Evolutionary conservation across 2,329 filamentous ascomycete species (phyloP).

Genomic region (Onygena corvina): DNA sequence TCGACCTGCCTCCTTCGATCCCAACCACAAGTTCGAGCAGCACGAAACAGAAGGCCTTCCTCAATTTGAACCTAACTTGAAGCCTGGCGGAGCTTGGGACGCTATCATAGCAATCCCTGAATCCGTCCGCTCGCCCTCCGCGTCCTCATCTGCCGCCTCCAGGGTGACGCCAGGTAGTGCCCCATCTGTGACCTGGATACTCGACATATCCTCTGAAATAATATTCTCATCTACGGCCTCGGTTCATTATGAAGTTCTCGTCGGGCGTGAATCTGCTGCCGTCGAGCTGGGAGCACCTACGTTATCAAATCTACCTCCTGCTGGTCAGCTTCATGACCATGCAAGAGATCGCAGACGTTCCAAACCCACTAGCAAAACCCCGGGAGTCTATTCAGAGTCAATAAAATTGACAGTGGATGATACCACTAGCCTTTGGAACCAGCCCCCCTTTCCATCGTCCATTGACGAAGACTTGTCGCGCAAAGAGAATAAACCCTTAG

Average conservation of each 20-base stretch:
- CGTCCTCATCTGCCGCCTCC: constrained; percentile 33
- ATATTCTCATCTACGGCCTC: constrained; percentile 82
- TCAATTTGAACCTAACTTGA: constrained; percentile 91
- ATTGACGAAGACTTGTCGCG: constrained; percentile 32
- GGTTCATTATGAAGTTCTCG: constrained; percentile 74
- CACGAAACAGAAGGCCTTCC: constrained; percentile 63
- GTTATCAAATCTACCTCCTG: constrained; percentile 42
- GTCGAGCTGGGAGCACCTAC: constrained; percentile 53
- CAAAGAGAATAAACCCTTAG: constrained; percentile 16
- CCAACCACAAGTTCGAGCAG: constrained; percentile 63
- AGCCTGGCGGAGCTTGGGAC: constrained; percentile 79
- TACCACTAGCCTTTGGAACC: constrained; percentile 83
- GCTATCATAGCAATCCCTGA: constrained; percentile 71
- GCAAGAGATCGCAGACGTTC: constrained; percentile 46
- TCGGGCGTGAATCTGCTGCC: constrained; percentile 77
- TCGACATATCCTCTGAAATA: constrained; percentile 85
- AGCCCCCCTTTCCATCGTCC: constrained; percentile 59
- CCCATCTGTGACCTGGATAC: constrained; percentile 61
- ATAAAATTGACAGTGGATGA: constrained; percentile 71
- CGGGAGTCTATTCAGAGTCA: constrained; percentile 74
- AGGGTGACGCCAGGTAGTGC: constrained; percentile 15
- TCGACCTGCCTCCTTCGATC: constrained; percentile 71
- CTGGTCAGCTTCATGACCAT: constrained; percentile 65
- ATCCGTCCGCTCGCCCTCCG: constrained; percentile 49
- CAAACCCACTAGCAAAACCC: constrained; percentile 37